Evolutionary conservation across 2,329 filamentous ascomycete genomes (phyloP).

Genomic region (Helotiales sp.): DNA sequence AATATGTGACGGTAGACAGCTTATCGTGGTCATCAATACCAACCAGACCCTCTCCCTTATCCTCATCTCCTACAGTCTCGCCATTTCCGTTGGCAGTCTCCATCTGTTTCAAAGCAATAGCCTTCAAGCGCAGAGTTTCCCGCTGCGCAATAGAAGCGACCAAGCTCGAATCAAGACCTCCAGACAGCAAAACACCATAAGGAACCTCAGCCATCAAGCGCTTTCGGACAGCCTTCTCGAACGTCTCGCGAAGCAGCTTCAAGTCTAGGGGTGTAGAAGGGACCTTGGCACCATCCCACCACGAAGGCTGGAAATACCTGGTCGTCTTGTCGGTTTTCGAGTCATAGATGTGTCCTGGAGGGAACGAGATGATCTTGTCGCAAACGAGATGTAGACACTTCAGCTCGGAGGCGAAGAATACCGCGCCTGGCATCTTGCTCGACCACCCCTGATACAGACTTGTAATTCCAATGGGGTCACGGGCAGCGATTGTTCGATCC

Average conservation of each 20-base stretch:
- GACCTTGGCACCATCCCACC: slow-evolving; percentile 84
- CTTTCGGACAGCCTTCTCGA: slow-evolving; percentile 94
- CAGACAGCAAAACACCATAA: slow-evolving; percentile 93
- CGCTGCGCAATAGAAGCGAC: slow-evolving; percentile 95
- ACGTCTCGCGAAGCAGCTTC: slow-evolving; percentile 76
- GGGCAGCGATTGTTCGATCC: slow-evolving; percentile 89
- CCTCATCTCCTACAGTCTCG: slow-evolving; percentile 51
- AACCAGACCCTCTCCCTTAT: slow-evolving; percentile 75
- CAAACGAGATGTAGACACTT: slow-evolving; percentile 93
- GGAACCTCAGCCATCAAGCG: slow-evolving; percentile 98
- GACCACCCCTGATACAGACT: slow-evolving; percentile 96
- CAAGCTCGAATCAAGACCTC: slow-evolving; percentile 93
- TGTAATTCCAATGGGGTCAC: slow-evolving; percentile 96
- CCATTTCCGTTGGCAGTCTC: slow-evolving; percentile 49
- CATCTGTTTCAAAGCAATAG: slow-evolving; percentile 58
- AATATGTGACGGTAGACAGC: slow-evolving; percentile 85
- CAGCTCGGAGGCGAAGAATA: slow-evolving; percentile 96
- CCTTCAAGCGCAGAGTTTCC: slow-evolving; percentile 80
- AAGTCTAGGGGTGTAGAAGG: slow-evolving; percentile 83
- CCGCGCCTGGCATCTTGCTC: slow-evolving; percentile 78
- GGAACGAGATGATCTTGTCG: slow-evolving; percentile 93
- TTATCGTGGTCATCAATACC: slow-evolving; percentile 94
- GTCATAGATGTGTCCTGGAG: slow-evolving; percentile 94
- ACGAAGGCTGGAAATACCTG: slow-evolving; percentile 88
- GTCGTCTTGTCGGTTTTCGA: slow-evolving; percentile 85